Evolutionary conservation across 192 early-diverging fungal genomes (phyloP).

Genomic region (Coemansia sp.): DNA sequence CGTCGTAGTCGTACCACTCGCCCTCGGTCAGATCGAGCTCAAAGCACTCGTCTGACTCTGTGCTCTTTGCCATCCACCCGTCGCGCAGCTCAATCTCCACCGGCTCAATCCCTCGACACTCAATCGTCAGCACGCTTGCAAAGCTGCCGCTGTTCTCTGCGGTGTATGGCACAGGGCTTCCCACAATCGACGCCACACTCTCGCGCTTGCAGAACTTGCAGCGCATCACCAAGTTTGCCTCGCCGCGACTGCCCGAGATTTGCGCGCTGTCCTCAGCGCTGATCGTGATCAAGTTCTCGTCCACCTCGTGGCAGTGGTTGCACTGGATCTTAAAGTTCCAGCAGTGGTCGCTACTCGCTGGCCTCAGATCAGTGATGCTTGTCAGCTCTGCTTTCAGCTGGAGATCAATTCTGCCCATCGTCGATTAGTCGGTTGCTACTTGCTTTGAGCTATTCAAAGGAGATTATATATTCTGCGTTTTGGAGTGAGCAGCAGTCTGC

Average conservation of each 20-base stretch:
- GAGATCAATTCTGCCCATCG: slow-evolving; percentile 49
- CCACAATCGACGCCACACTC: slow-evolving; percentile 59
- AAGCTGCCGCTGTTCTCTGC: slow-evolving; percentile 64
- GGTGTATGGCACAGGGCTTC: slow-evolving; percentile 20
- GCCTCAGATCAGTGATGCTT: slow-evolving; percentile 76
- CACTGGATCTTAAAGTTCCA: slow-evolving; percentile 83
- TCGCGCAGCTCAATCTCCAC: slow-evolving; percentile 70
- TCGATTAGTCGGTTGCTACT: background rate
- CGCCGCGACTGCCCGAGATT: slow-evolving; percentile 73
- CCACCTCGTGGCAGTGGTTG: slow-evolving; percentile 76
- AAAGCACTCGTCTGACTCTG: slow-evolving; percentile 71
- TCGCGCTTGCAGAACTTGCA: slow-evolving; percentile 92
- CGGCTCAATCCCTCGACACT: slow-evolving; percentile 84
- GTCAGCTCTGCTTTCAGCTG: slow-evolving; percentile 78
- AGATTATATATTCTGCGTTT: background rate
- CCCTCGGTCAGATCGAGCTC: slow-evolving; percentile 80
- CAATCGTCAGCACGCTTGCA: slow-evolving; percentile 67
- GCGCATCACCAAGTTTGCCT: slow-evolving; percentile 84
- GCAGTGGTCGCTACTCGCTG: slow-evolving; percentile 53
- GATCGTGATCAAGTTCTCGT: slow-evolving; percentile 57
- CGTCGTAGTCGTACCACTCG: slow-evolving; percentile 92
- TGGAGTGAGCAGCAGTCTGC: background rate
- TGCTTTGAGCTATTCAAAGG: too few relatives aligned
- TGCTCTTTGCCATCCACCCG: slow-evolving; percentile 71
- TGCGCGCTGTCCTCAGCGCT: slow-evolving; percentile 58